Percentiles rank a stretch among this genome's conserved stretches.
phyloP scores from a whole-genome alignment of 345 rosid species.

The Mangifera indica region DNA sequence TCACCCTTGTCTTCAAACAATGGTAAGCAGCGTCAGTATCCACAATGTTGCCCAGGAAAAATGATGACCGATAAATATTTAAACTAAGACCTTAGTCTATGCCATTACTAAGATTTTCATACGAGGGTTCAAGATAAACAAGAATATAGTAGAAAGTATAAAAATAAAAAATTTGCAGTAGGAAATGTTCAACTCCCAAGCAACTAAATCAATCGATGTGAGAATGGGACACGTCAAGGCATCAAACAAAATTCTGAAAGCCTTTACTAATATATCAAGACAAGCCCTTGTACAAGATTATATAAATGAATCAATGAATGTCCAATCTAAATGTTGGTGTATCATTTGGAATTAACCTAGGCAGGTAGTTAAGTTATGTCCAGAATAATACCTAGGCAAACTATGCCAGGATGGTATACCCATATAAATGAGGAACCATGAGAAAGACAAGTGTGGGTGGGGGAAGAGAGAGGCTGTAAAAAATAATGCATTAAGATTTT shows the following conservation, averaged over 20 bases:
- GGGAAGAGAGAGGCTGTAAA: background rate
- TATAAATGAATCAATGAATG: background rate
- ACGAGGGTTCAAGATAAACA: background rate
- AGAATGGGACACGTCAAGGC: background rate
- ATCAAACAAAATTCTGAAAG: conserved; percentile 5
- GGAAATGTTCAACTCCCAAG: background rate
- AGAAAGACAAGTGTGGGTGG: background rate
- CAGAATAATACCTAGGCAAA: background rate
- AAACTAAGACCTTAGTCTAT: background rate
- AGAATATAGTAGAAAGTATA: background rate
- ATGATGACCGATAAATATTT: background rate
- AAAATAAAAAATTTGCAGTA: background rate
- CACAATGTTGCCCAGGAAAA: conserved; percentile 7
- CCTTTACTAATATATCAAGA: background rate
- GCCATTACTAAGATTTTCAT: background rate
- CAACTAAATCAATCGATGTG: background rate
- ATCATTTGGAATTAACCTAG: background rate
- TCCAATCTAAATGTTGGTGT: background rate
- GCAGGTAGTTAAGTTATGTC: background rate
- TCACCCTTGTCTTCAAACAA: conserved; percentile 83
- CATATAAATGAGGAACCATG: background rate
- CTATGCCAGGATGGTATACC: background rate
- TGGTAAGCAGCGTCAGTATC: conserved; percentile 23
- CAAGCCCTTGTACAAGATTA: no score
- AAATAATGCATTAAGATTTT: background rate